Conservation (phyloP, 441 rosid genomes). For the Corymbia calophylla region DNA sequence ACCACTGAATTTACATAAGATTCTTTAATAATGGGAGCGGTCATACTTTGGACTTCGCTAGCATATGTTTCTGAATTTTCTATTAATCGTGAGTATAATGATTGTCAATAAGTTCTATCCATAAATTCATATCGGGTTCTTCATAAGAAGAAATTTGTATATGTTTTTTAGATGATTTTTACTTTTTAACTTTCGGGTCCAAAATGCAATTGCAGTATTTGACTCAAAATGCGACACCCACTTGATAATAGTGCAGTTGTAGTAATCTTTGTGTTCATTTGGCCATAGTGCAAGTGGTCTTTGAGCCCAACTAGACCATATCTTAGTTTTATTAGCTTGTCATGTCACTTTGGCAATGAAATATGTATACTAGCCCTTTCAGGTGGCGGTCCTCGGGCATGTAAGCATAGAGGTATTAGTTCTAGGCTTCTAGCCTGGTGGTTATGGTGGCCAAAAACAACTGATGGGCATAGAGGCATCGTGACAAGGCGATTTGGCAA, state of each 20-base stretch:
- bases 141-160: not conserved
- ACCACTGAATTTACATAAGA: not conserved
- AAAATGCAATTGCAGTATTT: not conserved
- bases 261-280: not conserved
- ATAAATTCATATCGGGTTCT: not conserved
- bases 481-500: not conserved
- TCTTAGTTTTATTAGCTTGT: not conserved
- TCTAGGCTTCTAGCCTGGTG: not conserved
- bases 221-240: not conserved
- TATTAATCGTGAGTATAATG: not conserved
- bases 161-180: not conserved
- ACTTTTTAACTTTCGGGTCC: not conserved
- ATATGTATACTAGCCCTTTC: not conserved
- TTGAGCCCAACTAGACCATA: not conserved
- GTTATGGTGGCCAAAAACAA: not conserved
- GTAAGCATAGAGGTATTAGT: not conserved
- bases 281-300: not conserved
- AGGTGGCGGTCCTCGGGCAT: not conserved
- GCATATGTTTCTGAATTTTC: not conserved
- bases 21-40: not conserved
- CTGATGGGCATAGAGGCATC: not conserved
- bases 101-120: not conserved
- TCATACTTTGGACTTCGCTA: not conserved
- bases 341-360: not conserved
- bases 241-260: not conserved